phyloP scores from a whole-genome alignment of 2,329 filamentous ascomycete species.

The Pseudopyricularia cyperi region DNA sequence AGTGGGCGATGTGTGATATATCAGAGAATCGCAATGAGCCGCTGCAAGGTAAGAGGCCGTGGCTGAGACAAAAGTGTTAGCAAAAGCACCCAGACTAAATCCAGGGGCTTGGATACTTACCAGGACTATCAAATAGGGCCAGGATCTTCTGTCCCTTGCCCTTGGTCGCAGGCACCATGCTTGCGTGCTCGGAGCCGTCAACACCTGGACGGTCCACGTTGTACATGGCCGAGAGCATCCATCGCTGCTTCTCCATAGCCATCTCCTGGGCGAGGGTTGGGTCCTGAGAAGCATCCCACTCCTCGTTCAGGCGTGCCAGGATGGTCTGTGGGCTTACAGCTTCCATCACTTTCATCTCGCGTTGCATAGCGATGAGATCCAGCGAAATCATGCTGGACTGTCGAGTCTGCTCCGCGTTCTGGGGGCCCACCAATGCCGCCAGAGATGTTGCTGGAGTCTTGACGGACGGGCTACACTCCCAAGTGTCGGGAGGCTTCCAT shows the following conservation, averaged over 20 bases:
- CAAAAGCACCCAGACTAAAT: too few species aligned
- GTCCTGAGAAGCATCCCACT: slow-evolving; percentile 34
- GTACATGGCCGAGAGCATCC: slow-evolving; percentile 27
- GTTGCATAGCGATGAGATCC: slow-evolving; percentile 28
- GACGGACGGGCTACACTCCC: slow-evolving; percentile 21
- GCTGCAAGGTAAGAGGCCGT: slow-evolving; percentile 36
- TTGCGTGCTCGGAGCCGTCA: background rate
- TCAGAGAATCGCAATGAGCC: slow-evolving; percentile 21
- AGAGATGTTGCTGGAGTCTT: slow-evolving; percentile 5
- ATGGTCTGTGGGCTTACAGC: slow-evolving; percentile 36
- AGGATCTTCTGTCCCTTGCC: slow-evolving; percentile 21
- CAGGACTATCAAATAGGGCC: slow-evolving; percentile 36
- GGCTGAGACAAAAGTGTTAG: slow-evolving; percentile 19
- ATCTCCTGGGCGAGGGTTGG: slow-evolving; percentile 36
- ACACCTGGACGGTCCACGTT: slow-evolving; percentile 23
- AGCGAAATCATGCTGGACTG: slow-evolving; percentile 12
- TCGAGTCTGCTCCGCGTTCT: slow-evolving; percentile 4
- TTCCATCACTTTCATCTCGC: slow-evolving; percentile 42
- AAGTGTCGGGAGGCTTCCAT: slow-evolving; percentile 32
- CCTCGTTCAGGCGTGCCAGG: slow-evolving; percentile 40
- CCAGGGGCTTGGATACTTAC: slow-evolving; percentile 19
- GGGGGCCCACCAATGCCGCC: slow-evolving; percentile 1
- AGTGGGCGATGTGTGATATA: slow-evolving; percentile 32
- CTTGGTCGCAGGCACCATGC: background rate
- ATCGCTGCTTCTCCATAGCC: slow-evolving; percentile 27